Percentiles rank a stretch among this genome's conserved stretches.
Conservation (phyloP, 495 filamentous ascomycete genomes). For the Penicillium taxi region DNA sequence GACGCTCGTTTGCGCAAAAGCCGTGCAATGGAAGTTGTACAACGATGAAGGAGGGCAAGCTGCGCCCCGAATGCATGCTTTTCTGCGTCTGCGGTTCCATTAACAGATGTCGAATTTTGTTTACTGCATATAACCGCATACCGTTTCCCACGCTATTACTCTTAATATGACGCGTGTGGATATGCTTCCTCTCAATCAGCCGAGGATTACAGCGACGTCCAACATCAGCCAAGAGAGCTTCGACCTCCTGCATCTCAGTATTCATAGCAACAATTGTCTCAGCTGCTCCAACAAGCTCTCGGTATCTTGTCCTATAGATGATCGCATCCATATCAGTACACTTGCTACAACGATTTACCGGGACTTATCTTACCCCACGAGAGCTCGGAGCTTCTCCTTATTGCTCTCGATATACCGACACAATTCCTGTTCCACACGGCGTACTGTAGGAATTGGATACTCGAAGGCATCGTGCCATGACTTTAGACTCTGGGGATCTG, state of each 20-base stretch:
- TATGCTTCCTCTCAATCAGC: conserved; percentile 58
- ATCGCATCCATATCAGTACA: conserved; percentile 7
- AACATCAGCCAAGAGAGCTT: conserved; percentile 60
- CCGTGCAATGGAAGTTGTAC: conserved; percentile 44
- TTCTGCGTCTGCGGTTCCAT: conserved; percentile 41
- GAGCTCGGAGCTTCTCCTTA: conserved; percentile 76
- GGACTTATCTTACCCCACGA: conserved; percentile 61
- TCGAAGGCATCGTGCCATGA: conserved; percentile 64
- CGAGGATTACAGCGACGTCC: conserved; percentile 70
- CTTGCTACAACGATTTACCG: background rate
- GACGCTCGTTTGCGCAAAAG: conserved; percentile 52
- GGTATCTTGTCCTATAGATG: conserved; percentile 63
- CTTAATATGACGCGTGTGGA: conserved; percentile 55
- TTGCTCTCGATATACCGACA: conserved; percentile 66
- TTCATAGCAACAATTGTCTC: conserved; percentile 90
- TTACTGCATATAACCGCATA: conserved; percentile 15
- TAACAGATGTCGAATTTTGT: conserved; percentile 11
- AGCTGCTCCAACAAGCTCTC: conserved; percentile 85
- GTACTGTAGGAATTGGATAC: conserved; percentile 55
- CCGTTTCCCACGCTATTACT: conserved; percentile 36
- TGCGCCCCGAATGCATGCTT: conserved; percentile 53
- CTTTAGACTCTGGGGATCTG: conserved; percentile 51
- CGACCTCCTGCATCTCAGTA: conserved; percentile 61
- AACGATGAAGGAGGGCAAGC: conserved; percentile 54
- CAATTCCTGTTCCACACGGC: conserved; percentile 55